Evolutionary conservation across 2,329 filamentous ascomycete genomes (phyloP).

Genomic region (Byssothecium circinans): DNA sequence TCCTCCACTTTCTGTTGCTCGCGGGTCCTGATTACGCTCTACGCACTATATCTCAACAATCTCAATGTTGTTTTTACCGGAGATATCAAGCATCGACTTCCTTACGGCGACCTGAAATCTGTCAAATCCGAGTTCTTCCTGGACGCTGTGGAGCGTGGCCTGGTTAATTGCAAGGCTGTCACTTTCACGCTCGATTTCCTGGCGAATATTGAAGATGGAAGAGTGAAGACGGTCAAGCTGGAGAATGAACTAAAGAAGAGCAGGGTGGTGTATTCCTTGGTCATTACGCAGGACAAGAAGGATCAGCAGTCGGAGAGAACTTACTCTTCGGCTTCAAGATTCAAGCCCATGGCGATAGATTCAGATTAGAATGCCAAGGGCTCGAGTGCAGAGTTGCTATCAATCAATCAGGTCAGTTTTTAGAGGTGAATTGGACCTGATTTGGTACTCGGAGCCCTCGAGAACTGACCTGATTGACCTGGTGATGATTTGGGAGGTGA

Average conservation of each 20-base stretch:
- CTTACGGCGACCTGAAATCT: slow-evolving; percentile 8
- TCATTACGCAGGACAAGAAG: slow-evolving; percentile 7
- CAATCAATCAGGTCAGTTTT: too few species aligned
- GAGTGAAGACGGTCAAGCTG: not conserved
- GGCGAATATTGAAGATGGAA: slow-evolving; percentile 2
- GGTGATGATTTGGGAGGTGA: too few species aligned
- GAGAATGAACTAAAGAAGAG: not conserved
- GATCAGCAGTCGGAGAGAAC: slow-evolving; percentile 6
- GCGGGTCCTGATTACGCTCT: not conserved
- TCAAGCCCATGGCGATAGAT: not conserved
- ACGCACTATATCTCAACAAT: not conserved
- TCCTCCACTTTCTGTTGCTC: not conserved
- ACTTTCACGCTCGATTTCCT: slow-evolving; percentile 5
- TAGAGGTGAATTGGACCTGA: too few species aligned
- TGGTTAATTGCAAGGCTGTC: slow-evolving; percentile 7
- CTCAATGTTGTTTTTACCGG: not conserved
- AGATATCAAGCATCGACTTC: not conserved
- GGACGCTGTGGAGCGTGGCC: not conserved
- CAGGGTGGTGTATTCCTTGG: slow-evolving; percentile 3
- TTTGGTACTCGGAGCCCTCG: too few species aligned
- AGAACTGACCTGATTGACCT: too few species aligned
- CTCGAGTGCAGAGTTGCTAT: too few species aligned
- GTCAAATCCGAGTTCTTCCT: not conserved
- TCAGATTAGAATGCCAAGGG: not conserved
- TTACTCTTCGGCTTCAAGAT: slow-evolving; percentile 7